Evolutionary conservation across 306 rosid genomes (phyloP), one percentile per base, ranked within the genome.

Genomic region (Lotus japonicus): DNA sequence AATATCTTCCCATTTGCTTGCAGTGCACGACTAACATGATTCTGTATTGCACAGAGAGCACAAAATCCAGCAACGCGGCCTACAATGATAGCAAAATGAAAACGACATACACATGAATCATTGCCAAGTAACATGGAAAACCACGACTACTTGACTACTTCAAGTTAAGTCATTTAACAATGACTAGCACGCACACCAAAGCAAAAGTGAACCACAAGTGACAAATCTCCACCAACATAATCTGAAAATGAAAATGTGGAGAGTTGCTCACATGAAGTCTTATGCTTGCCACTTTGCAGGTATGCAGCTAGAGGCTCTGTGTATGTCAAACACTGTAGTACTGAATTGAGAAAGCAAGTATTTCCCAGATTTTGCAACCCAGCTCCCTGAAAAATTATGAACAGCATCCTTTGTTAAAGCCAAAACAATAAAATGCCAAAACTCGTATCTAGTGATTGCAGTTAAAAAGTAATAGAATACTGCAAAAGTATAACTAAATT

Each of bases 221-320:
- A 36, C 33, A 17, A 9, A 57, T 58, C 50, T 17, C 13, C 59
- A 64, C 5, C 0, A 33, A 19, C 31, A 72, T 23, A 52, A 57
- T 45, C 13, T 10, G 19, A 54, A 19, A 28, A 4, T 1, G 1
- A 60, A 38, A 49, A 26, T 0, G 39, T 3, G 0, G 19, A 57
- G 56, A 15, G 58, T 51, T 35, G 62, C 99, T 74, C 77, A 95
- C 99, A 95, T 15, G 99, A 88, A 79, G 46, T 88, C 79, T 82
- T 86, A 85, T 95, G 99, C 82, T 81, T 95, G 48, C 99, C 97
- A 75, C 99, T 90, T 72, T 95, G 99, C 62, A 95, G 80, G 74
- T 95, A 95, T 15, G 97, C 99, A 17, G 97, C 99, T 55, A 95
- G 58, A 76, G 99, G 99, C 74, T 85, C 99, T 0, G 99, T 95